These are phyloP conservation scores for Gnetum montanum DNA, from an alignment of 75 land plant species.

Conservation along the genomic window DNA sequence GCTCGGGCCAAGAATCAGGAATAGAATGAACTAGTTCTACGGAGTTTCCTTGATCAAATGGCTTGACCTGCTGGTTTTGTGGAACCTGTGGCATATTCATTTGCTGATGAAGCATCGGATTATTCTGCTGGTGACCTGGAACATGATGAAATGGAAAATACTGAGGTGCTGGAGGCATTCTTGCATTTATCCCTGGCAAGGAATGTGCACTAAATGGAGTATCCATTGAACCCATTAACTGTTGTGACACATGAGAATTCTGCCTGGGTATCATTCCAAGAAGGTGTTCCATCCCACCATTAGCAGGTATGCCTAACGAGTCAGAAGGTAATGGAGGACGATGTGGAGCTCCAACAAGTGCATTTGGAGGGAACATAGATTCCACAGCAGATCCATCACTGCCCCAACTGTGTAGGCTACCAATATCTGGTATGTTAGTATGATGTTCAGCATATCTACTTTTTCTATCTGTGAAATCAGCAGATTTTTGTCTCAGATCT, in stretches of 20 bases:
- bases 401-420: not conserved
- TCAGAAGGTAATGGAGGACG: not conserved
- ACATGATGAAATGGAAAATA: slow-evolving; percentile 3
- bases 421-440: not conserved
- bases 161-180: slow-evolving; percentile 6
- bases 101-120: too few relatives aligned
- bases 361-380: slow-evolving; percentile 1
- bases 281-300: slow-evolving; percentile 4
- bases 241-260: slow-evolving; percentile 2
- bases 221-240: slow-evolving; percentile 4
- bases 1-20: not conserved
- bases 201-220: slow-evolving; percentile 4
- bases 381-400: not conserved
- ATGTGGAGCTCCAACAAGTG: not conserved
- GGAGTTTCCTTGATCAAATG: slow-evolving; percentile 6
- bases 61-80: slow-evolving; percentile 1
- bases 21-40: not conserved
- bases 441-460: slow-evolving; percentile 7
- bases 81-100: slow-evolving; percentile 2
- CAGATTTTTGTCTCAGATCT: not conserved
- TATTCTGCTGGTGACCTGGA: not conserved
- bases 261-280: slow-evolving; percentile 2
- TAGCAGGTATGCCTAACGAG: not conserved
- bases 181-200: not conserved
- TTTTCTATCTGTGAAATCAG: slow-evolving; percentile 4